Evolutionary conservation across 1,284 basidiomycete species (phyloP).

Genomic region (Rhizopogon parksii): DNA sequence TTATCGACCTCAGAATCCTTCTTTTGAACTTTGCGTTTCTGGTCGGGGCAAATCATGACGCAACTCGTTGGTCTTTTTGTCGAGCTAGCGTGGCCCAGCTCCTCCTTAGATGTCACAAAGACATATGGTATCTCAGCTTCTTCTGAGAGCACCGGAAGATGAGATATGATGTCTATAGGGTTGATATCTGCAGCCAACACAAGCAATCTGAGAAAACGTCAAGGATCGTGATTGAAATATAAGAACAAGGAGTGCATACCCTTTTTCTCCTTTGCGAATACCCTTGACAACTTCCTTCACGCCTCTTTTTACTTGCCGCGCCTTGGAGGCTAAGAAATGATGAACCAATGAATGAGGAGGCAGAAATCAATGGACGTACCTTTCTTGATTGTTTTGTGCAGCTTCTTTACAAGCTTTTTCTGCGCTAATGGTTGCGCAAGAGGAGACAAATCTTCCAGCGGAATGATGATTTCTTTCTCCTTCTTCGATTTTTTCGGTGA

Average conservation of each 20-base stretch:
- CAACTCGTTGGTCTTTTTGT: constrained; percentile 98
- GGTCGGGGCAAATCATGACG: constrained; percentile 85
- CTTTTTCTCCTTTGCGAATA: constrained; percentile 92
- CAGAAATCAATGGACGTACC: constrained; percentile 39
- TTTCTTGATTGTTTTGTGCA: constrained; percentile 90
- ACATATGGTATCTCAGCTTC: constrained; percentile 94
- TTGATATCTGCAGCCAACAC: constrained; percentile 96
- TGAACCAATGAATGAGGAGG: constrained; percentile 5
- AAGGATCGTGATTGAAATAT: constrained; percentile 4
- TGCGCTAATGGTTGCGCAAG: constrained; percentile 87
- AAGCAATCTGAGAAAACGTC: constrained; percentile 56
- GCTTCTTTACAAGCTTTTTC: constrained; percentile 87
- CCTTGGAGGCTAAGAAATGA: constrained; percentile 68
- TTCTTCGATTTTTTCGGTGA: constrained; percentile 49
- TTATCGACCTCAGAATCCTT: constrained; percentile 56
- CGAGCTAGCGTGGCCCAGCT: constrained; percentile 90
- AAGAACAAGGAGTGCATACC: constrained; percentile 44
- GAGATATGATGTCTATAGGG: constrained; percentile 96
- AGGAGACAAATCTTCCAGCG: constrained; percentile 79
- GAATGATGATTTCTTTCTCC: constrained; percentile 63
- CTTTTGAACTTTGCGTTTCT: constrained; percentile 64
- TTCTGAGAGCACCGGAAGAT: constrained; percentile 91
- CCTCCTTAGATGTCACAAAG: constrained; percentile 84
- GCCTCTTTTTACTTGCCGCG: constrained; percentile 87
- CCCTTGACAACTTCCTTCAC: constrained; percentile 97